Conservation (phyloP, 2,329 filamentous ascomycete genomes). For the Verticillium longisporum region DNA sequence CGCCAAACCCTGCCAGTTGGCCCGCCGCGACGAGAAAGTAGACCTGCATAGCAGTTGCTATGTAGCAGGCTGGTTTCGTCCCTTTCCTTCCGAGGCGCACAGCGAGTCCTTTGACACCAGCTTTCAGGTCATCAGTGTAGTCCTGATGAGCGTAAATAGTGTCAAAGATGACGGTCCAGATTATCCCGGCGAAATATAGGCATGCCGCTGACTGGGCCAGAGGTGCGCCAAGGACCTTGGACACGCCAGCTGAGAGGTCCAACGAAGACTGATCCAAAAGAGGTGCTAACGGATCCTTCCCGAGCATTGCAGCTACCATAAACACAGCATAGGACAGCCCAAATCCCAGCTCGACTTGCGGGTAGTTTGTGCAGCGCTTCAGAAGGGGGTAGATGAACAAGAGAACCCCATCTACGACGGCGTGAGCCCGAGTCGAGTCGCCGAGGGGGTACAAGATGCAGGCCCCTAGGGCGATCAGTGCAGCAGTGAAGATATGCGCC, state of each 20-base stretch:
- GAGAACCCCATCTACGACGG: conserved; percentile 16
- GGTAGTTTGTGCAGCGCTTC: conserved; percentile 26
- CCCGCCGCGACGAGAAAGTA: neutral
- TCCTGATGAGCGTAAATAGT: conserved; percentile 29
- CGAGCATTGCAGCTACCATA: conserved; percentile 20
- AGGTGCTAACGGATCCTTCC: conserved; percentile 10
- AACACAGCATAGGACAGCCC: conserved; percentile 23
- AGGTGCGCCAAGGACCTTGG: neutral
- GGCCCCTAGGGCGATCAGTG: conserved; percentile 17
- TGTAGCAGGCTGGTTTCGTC: conserved; percentile 7
- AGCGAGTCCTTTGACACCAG: conserved; percentile 24
- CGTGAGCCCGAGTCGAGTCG: conserved; percentile 17
- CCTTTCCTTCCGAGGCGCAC: conserved; percentile 17
- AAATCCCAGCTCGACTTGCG: conserved; percentile 26
- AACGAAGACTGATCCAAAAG: neutral
- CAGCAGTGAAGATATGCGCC: conserved; percentile 21
- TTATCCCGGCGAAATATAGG: conserved; percentile 18
- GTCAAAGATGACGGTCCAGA: conserved; percentile 27
- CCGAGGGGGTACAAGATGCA: conserved; percentile 16
- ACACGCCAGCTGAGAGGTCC: neutral
- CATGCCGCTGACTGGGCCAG: conserved; percentile 14
- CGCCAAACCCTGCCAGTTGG: neutral
- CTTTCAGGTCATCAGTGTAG: conserved; percentile 21
- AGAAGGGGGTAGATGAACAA: conserved; percentile 23
- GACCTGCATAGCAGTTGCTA: neutral